Percentiles rank a stretch among this genome's conserved stretches.
Conservation (phyloP, 305 asterid species). For the Plantago rigida region DNA sequence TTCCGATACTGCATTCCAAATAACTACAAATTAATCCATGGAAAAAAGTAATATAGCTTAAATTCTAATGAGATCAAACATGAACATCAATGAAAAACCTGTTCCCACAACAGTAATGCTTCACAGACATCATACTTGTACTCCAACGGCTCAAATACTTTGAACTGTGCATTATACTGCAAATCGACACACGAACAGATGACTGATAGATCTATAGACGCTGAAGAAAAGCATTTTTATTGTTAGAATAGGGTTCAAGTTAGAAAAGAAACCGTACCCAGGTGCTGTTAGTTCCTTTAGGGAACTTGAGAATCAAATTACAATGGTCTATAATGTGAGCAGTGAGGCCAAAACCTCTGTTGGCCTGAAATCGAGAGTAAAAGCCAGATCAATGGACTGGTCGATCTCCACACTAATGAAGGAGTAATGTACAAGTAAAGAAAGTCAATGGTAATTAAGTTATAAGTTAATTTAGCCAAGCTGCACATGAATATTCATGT, state of each 20-base stretch:
- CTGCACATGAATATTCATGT: too few relatives aligned
- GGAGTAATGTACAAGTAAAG: background rate
- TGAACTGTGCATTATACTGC: slow-evolving; percentile 84
- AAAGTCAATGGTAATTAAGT: background rate
- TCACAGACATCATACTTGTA: slow-evolving; percentile 84
- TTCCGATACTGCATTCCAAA: slow-evolving; percentile 89
- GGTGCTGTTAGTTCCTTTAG: slow-evolving; percentile 86
- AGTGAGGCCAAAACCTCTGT: slow-evolving; percentile 85
- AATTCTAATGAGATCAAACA: slow-evolving; percentile 9
- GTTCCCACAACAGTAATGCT: slow-evolving; percentile 87
- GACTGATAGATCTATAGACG: slow-evolving; percentile 8
- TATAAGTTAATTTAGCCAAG: background rate
- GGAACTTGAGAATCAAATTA: slow-evolving; percentile 79
- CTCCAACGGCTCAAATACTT: slow-evolving; percentile 80
- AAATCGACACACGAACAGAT: slow-evolving; percentile 24
- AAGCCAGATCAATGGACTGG: too few relatives aligned
- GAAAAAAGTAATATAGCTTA: slow-evolving; percentile 12
- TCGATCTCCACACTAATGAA: background rate
- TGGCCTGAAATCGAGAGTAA: slow-evolving; percentile 45
- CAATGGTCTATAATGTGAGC: slow-evolving; percentile 83
- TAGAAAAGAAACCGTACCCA: slow-evolving; percentile 55
- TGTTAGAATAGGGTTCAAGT: slow-evolving; percentile 8
- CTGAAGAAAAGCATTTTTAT: background rate
- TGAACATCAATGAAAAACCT: slow-evolving; percentile 38
- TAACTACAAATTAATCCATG: slow-evolving; percentile 27